Percentiles rank a stretch among this genome's conserved stretches.
Conservation (phyloP, 2,329 filamentous ascomycete genomes). For the Rhynchosporium graminicola region DNA sequence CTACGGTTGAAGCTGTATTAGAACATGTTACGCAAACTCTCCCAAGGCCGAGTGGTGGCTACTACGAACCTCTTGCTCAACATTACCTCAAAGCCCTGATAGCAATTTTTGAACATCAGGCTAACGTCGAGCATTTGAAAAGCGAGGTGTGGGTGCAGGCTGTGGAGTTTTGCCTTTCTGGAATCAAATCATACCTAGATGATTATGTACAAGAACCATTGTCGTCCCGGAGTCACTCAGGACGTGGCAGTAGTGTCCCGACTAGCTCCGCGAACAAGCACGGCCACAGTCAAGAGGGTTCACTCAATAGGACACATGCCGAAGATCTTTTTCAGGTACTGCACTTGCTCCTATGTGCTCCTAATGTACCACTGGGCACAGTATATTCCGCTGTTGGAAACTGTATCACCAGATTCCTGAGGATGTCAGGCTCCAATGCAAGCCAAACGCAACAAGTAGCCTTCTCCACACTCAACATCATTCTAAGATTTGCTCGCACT, state of each 20-base stretch:
- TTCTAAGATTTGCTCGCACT: constrained; percentile 65
- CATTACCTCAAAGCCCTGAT: constrained; percentile 79
- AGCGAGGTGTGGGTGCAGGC: constrained; percentile 46
- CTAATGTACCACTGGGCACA: constrained; percentile 66
- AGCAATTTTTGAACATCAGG: constrained; percentile 67
- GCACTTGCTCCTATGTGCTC: constrained; percentile 60
- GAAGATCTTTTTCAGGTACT: constrained; percentile 67
- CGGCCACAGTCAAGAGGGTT: constrained; percentile 35
- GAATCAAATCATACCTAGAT: constrained; percentile 55
- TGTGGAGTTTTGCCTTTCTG: constrained; percentile 60
- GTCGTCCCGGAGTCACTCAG: constrained; percentile 28
- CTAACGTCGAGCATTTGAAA: constrained; percentile 79
- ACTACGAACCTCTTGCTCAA: constrained; percentile 68
- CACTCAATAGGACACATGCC: constrained; percentile 41
- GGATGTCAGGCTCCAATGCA: constrained; percentile 56
- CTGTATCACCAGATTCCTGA: constrained; percentile 61
- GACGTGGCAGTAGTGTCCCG: constrained; percentile 19
- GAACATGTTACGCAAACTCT: constrained; percentile 80
- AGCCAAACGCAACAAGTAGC: constrained; percentile 69
- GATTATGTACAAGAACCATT: constrained; percentile 26
- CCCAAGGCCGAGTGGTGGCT: constrained; percentile 58
- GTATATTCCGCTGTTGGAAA: constrained; percentile 57
- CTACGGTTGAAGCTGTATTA: constrained; percentile 76
- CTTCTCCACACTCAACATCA: constrained; percentile 72
- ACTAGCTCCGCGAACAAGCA: constrained; percentile 33